A percentile compares a stretch with the other conserved stretches of the same genome.
Evolutionary conservation across 1,284 basidiomycete genomes (phyloP).

Genomic region (Athelia psychrophila): DNA sequence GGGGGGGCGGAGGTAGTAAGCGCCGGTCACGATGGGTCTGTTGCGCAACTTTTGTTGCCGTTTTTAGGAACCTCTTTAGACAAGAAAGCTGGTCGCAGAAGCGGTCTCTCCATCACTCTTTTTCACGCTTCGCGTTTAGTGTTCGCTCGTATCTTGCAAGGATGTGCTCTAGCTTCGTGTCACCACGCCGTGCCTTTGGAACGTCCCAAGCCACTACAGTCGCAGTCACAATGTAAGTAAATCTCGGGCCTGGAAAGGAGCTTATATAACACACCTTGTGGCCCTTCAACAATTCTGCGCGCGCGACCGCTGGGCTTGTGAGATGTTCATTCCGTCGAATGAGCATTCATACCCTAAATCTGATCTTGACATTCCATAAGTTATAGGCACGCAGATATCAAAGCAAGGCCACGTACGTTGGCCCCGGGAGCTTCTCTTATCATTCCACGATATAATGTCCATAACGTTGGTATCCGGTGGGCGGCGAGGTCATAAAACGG

Average conservation of each 20-base stretch:
- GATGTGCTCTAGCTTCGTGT: constrained; percentile 40
- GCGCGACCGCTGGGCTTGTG: constrained; percentile 47
- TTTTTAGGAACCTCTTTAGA: constrained; percentile 13
- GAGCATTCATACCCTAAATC: constrained; percentile 50
- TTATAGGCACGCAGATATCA: constrained; percentile 4
- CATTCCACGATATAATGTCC: constrained; percentile 72
- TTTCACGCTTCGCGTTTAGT: constrained; percentile 21
- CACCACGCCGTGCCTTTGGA: constrained; percentile 51
- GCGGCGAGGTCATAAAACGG: constrained; percentile 71
- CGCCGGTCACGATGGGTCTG: constrained; percentile 73
- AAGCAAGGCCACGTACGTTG: constrained; percentile 39
- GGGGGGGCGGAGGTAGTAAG: constrained; percentile 56
- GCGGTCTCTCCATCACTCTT: constrained; percentile 38
- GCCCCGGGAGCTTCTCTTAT: constrained; percentile 51
- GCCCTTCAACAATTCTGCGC: constrained; percentile 42
- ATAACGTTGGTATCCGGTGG: constrained; percentile 75
- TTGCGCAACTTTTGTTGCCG: no score
- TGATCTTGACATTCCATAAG: constrained; percentile 26
- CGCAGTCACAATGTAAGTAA: constrained; percentile 9
- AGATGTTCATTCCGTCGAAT: constrained; percentile 52
- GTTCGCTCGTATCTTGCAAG: constrained; percentile 53
- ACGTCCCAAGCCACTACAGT: constrained; percentile 59
- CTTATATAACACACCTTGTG: constrained; percentile 47
- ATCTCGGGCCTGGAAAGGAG: neutral
- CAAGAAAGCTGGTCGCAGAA: constrained; percentile 38